These are phyloP conservation scores for Antitrichia curtipendula DNA, from an alignment of 225 moss, liverwort and hornwort species.

Conservation along the genomic window DNA sequence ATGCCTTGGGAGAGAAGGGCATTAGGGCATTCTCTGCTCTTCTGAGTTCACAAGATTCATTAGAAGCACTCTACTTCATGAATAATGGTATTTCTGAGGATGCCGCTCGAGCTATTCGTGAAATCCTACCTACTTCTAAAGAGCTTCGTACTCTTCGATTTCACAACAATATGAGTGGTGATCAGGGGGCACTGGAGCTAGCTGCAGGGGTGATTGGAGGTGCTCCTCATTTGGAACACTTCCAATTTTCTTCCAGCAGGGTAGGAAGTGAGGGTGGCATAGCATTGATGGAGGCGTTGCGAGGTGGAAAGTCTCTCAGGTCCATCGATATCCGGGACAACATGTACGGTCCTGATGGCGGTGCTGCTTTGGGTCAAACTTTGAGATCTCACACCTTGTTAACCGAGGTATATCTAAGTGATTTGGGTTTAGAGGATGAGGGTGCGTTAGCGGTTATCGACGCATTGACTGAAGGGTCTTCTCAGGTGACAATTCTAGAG, in stretches of 20 bases:
- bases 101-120: slow-evolving; percentile 79
- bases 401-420: slow-evolving; percentile 68
- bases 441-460: slow-evolving; percentile 54
- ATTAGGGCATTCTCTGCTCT: slow-evolving; percentile 82
- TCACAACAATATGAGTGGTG: slow-evolving; percentile 98
- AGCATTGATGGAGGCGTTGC: slow-evolving; percentile 68
- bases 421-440: slow-evolving; percentile 71
- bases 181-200: slow-evolving; percentile 72
- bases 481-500: slow-evolving; percentile 58
- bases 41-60: slow-evolving; percentile 60
- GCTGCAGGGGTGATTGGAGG: slow-evolving; percentile 44
- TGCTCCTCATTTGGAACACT: slow-evolving; percentile 62
- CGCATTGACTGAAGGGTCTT: slow-evolving; percentile 44
- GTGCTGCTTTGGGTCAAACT: slow-evolving; percentile 54
- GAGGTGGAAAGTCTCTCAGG: slow-evolving; percentile 40
- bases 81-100: slow-evolving; percentile 94
- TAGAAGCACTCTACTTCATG: slow-evolving; percentile 86
- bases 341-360: slow-evolving; percentile 85
- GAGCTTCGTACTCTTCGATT: slow-evolving; percentile 65
- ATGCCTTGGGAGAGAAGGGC: slow-evolving; percentile 95
- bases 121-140: slow-evolving; percentile 63
- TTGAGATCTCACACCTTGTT: slow-evolving; percentile 53
- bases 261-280: slow-evolving; percentile 69
- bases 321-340: slow-evolving; percentile 85
- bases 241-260: slow-evolving; percentile 90